These are phyloP conservation scores for Coniochaeta sp. DNA, from an alignment of 2,329 filamentous ascomycete genomes.

Conservation along the genomic window DNA sequence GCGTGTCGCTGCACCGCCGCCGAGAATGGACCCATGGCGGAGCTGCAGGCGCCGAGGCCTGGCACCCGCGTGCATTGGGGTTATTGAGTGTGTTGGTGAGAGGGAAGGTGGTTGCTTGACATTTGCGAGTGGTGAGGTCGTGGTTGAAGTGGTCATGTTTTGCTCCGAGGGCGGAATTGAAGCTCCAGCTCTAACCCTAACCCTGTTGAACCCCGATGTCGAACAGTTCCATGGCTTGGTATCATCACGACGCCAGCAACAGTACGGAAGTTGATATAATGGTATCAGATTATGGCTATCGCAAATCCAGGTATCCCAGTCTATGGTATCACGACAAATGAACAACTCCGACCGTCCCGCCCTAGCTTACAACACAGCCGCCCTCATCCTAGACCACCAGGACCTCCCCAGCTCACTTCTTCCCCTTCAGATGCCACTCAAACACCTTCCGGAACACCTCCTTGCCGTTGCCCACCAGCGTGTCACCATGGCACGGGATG, in stretches of 20 bases:
- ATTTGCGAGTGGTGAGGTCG: background rate
- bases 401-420: conserved; percentile 4
- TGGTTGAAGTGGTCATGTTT: background rate
- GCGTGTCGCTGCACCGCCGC: conserved; percentile 10
- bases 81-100: background rate
- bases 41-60: conserved; percentile 7
- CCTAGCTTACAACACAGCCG: background rate
- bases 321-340: background rate
- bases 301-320: background rate
- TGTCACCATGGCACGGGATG: conserved; percentile 90
- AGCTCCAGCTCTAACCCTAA: background rate
- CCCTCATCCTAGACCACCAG: background rate
- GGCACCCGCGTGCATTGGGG: background rate
- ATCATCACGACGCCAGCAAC: background rate
- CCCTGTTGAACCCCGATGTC: background rate
- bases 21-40: conserved; percentile 8
- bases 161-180: background rate
- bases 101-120: background rate
- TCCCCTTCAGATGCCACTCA: conserved; percentile 65
- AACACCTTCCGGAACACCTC: conserved; percentile 69
- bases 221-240: too few species aligned
- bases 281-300: background rate
- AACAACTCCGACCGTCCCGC: background rate
- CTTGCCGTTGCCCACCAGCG: conserved; percentile 68
- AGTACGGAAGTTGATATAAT: background rate